phyloP scores from a whole-genome alignment of 1,139 yeast species.

The Suhomyces kunorum region DNA sequence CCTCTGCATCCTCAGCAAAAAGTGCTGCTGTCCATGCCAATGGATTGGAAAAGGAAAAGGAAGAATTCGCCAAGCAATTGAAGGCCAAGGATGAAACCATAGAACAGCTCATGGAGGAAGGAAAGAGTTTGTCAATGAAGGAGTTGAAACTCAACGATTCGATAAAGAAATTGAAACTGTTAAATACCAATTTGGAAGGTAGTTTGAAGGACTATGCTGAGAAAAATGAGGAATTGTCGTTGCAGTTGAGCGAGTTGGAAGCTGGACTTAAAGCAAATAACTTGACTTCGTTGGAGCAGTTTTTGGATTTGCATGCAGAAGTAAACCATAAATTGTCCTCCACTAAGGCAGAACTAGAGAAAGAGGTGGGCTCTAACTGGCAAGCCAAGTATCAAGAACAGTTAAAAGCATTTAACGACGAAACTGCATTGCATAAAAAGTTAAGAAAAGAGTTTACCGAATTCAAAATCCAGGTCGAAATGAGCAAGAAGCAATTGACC shows the following conservation, averaged over 20 bases:
- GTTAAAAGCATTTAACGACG: conserved; percentile 36
- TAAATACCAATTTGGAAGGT: conserved; percentile 46
- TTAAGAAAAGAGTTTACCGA: conserved; percentile 39
- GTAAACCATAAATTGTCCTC: conserved; percentile 17
- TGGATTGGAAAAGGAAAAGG: conserved; percentile 8
- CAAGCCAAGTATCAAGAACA: conserved; percentile 44
- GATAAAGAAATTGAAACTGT: conserved; percentile 60
- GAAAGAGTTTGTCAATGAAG: conserved; percentile 70
- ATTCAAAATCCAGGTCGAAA: conserved; percentile 40
- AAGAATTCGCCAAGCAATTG: conserved; percentile 24
- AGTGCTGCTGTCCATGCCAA: neutral
- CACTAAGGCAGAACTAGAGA: conserved; percentile 23
- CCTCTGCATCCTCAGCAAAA: neutral
- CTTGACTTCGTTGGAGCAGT: conserved; percentile 29
- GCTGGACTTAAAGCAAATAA: conserved; percentile 31
- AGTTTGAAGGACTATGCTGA: conserved; percentile 38
- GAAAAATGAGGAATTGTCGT: conserved; percentile 32
- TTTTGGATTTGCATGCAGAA: conserved; percentile 24
- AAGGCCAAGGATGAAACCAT: conserved; percentile 60
- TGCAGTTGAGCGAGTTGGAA: conserved; percentile 36
- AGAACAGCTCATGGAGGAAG: conserved; percentile 67
- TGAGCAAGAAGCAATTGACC: conserved; percentile 40
- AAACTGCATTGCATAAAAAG: conserved; percentile 29
- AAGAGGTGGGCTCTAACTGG: conserved; percentile 30
- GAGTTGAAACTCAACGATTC: conserved; percentile 71